Conservation (phyloP, 257 asterid genomes). For the Primulina tabacum region DNA sequence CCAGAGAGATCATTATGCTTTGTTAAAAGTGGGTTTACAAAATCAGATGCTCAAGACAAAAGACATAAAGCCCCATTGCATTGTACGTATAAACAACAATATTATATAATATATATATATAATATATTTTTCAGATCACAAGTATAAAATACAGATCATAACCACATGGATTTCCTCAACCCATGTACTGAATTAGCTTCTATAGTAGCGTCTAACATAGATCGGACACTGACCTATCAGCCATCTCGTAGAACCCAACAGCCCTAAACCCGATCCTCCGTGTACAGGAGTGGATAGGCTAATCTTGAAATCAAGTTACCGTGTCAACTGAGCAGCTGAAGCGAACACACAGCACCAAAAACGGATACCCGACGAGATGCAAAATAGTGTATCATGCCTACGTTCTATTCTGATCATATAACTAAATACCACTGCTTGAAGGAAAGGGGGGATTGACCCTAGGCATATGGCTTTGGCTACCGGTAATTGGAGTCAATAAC, state of each 20-base stretch:
- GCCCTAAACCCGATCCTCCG: background rate
- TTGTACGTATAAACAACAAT: background rate
- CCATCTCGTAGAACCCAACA: background rate
- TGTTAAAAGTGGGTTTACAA: background rate
- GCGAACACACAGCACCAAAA: background rate
- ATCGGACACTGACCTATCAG: background rate
- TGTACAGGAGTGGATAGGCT: background rate
- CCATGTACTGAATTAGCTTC: background rate
- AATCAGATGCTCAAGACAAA: background rate
- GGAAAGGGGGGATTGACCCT: background rate
- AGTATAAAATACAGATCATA: background rate
- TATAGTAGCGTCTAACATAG: background rate
- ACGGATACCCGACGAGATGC: background rate
- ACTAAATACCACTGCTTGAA: background rate
- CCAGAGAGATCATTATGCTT: background rate
- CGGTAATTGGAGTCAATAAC: conserved; percentile 27
- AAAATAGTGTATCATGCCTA: background rate
- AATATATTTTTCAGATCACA: background rate
- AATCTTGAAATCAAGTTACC: background rate
- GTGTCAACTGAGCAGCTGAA: background rate
- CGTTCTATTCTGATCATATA: background rate
- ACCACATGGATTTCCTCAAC: background rate
- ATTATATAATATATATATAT: too few relatives aligned
- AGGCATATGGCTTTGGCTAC: conserved; percentile 19
- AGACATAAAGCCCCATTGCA: background rate